Base-by-base conservation (phyloP, 176 grass and related monocot genomes). In the Musa itinerans region DNA sequence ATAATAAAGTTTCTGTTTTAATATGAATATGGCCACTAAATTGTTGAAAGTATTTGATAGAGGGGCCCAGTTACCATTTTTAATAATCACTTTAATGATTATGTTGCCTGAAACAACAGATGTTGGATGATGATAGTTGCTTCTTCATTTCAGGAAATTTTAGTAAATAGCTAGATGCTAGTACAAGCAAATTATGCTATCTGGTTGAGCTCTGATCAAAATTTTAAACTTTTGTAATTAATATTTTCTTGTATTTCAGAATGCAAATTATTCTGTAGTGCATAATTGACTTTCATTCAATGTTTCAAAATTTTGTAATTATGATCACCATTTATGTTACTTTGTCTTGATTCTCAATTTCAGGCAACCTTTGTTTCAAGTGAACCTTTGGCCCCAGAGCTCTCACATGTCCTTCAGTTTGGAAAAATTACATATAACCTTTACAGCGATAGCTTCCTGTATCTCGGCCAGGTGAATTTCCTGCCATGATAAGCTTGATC, bases 401-500 rank as follows among this genome's bases (percentile, higher is more conserved):
- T 86, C 53, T 87, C 80, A 54, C 88, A 86, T 56, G 63, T 93
- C 62, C 77, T 98, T 58, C 85, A 89, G 52, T 78, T 93, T 71
- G 80, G 90, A 11, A 86, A 85, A 54, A 34, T 82, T 24, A 87
- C 80, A 78, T 98, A 93, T 85, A 93, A 87, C 75, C 80, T 98
- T 51, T 98, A 91, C 73, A 91, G 85, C 75, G 84, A 91, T 65
- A 98, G 88, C 69, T 93, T 98, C 81, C 91, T 98, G 23, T 84
- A 91, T 75, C 88, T 98, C 80, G 94, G 90, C 78, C 90, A 91
- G 84, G 94, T 98, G 76, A 87, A 69, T 84, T 78, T 9, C 25
- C 24, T 34, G 10, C 0, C 3, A 67, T 29, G 10, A 29, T 8
- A 62, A 62, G 17, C 58, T 62, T 62, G 17, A 8, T 19, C n/a